phyloP scores from a whole-genome alignment of 2,329 filamentous ascomycete genomes.

The Trichoderma atroviride region DNA sequence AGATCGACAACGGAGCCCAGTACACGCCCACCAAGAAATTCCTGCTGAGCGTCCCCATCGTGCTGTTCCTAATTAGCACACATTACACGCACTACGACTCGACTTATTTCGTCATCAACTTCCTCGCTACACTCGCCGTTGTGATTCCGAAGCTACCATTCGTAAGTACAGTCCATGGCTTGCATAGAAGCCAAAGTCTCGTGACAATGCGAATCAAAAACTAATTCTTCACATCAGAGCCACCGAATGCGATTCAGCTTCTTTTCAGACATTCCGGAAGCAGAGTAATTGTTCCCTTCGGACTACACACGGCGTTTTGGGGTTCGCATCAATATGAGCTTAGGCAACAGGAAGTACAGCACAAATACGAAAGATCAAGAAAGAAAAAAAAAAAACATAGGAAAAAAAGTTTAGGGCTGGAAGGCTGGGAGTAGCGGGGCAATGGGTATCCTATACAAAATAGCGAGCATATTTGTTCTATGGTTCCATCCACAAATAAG shows the following conservation, averaged over 20 bases:
- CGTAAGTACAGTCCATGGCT: slow-evolving; percentile 58
- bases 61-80: slow-evolving; percentile 93
- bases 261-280: slow-evolving; percentile 70
- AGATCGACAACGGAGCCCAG: slow-evolving; percentile 98
- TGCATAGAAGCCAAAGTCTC: background rate
- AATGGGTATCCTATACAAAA: slow-evolving; percentile 34
- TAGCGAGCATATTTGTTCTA: slow-evolving; percentile 42
- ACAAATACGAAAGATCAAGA: slow-evolving; percentile 20
- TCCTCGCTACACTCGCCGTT: slow-evolving; percentile 86
- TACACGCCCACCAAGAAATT: slow-evolving; percentile 99
- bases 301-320: slow-evolving; percentile 27
- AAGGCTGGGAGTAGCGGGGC: slow-evolving; percentile 24
- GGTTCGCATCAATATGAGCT: slow-evolving; percentile 23
- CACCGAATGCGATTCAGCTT: slow-evolving; percentile 77
- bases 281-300: slow-evolving; percentile 37
- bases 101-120: slow-evolving; percentile 96
- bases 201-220: slow-evolving; percentile 8
- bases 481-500: slow-evolving; percentile 35
- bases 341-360: slow-evolving; percentile 23
- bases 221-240: slow-evolving; percentile 57
- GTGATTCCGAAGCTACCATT: slow-evolving; percentile 96
- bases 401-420: slow-evolving; percentile 22
- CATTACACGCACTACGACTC: slow-evolving; percentile 99
- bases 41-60: slow-evolving; percentile 88
- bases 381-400: slow-evolving; percentile 4